Conservation (phyloP, 257 asterid genomes). For the Verbascum thapsus region DNA sequence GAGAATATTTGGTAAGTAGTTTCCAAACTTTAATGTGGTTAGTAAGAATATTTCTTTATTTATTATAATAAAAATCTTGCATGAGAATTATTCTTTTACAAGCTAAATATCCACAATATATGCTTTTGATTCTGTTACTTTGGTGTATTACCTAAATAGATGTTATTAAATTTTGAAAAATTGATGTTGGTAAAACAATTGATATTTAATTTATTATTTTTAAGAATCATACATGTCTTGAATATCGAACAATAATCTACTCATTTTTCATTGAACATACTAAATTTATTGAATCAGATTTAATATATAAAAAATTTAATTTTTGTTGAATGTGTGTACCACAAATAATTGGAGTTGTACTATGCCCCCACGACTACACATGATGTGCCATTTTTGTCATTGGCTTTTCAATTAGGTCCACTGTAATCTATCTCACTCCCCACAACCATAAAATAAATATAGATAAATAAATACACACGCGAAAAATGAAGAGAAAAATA, state of each 20-base stretch:
- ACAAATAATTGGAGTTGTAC: conserved; percentile 28
- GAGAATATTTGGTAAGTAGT: not conserved
- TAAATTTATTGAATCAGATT: not conserved
- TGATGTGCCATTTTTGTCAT: conserved; percentile 4
- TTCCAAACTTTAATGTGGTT: not conserved
- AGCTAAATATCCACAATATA: not conserved
- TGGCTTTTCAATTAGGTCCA: not conserved
- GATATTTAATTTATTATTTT: no score
- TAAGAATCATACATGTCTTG: no score
- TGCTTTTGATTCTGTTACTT: no score
- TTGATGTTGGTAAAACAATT: no score
- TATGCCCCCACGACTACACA: conserved; percentile 22
- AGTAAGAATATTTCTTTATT: not conserved
- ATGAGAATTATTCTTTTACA: not conserved
- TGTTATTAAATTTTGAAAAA: no score
- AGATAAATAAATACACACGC: not conserved
- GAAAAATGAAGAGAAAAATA: no score
- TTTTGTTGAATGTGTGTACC: conserved; percentile 10
- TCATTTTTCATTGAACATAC: not conserved
- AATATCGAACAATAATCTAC: no score
- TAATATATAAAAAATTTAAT: no score
- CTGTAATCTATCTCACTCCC: not conserved
- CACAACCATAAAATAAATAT: no score
- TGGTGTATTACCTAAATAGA: no score
- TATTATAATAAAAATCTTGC: not conserved